Conservation (phyloP, 1,284 basidiomycete genomes). For the Ganoderma leucocontextum region DNA sequence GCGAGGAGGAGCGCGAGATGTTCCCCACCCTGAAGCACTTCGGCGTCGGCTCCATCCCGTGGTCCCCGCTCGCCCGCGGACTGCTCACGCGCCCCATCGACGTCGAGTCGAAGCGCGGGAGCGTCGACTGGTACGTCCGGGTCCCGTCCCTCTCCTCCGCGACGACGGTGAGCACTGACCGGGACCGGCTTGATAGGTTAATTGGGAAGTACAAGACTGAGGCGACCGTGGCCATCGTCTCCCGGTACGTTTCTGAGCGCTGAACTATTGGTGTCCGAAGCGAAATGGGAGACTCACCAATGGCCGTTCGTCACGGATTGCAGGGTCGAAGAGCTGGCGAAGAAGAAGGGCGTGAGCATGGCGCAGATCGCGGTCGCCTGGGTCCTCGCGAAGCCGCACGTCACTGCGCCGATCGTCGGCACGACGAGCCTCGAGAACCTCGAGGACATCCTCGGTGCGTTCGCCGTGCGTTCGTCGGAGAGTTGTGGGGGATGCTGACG, state of each 20-base stretch:
- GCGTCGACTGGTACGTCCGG: not conserved
- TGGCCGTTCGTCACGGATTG: not conserved
- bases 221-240: too few species aligned
- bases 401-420: conserved; percentile 50
- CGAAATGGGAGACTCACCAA: too few species aligned
- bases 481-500: not conserved
- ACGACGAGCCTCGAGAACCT: conserved; percentile 46
- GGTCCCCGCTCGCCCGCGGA: conserved; percentile 11
- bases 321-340: not conserved
- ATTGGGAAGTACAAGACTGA: too few species aligned
- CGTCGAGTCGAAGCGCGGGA: not conserved
- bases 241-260: too few species aligned
- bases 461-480: conserved; percentile 31
- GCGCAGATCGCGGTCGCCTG: not conserved
- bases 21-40: not conserved
- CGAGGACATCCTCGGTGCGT: conserved; percentile 43
- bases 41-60: conserved; percentile 13
- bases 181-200: too few species aligned
- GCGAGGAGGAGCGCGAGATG: conserved; percentile 16
- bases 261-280: too few species aligned
- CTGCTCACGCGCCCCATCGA: conserved; percentile 1
- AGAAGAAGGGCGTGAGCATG: not conserved
- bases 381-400: conserved; percentile 30
- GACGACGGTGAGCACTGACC: not conserved
- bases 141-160: conserved; percentile 29